A percentile compares a stretch with the other conserved stretches of the same genome.
These are phyloP conservation scores for Arthrobotrys entomopaga DNA, from an alignment of 2,329 filamentous ascomycete species.

Conservation along the genomic window DNA sequence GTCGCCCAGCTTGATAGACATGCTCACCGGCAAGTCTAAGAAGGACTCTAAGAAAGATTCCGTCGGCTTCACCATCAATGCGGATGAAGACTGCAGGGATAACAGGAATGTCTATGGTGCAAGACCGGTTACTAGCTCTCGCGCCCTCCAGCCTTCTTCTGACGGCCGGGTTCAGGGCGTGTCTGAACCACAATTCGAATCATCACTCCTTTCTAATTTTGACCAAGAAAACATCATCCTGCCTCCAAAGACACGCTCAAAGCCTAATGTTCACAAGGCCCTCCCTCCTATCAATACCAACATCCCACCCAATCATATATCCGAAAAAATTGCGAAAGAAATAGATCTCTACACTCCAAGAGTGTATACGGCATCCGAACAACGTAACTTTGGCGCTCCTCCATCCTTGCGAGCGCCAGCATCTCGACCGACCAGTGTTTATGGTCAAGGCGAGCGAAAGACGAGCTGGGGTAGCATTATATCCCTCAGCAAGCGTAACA, in stretches of 20 bases:
- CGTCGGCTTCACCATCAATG: constrained; percentile 38
- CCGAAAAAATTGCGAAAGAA: constrained; percentile 16
- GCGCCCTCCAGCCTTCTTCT: constrained; percentile 25
- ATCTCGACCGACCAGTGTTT: constrained; percentile 34
- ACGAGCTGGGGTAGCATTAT: constrained; percentile 46
- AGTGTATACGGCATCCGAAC: constrained; percentile 32
- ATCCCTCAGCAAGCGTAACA: constrained; percentile 34
- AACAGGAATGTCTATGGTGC: background rate
- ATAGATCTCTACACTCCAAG: constrained; percentile 47
- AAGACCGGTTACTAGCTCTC: constrained; percentile 4
- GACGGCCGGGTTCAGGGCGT: constrained; percentile 13
- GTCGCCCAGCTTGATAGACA: constrained; percentile 37
- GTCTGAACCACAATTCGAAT: constrained; percentile 10
- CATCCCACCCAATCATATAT: constrained; percentile 15
- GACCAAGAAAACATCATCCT: constrained; percentile 33
- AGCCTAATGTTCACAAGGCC: constrained; percentile 26
- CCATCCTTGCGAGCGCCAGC: constrained; percentile 29
- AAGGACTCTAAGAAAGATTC: constrained; percentile 35
- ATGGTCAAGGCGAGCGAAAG: constrained; percentile 41
- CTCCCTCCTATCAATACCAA: constrained; percentile 51
- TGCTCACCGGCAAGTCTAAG: constrained; percentile 38
- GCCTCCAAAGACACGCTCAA: constrained; percentile 9
- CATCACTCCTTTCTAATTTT: constrained; percentile 22
- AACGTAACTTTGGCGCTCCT: constrained; percentile 41
- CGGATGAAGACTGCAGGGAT: constrained; percentile 36